phyloP scores from a whole-genome alignment of 805 yeast genomes.

The Jamesozyma rosinii region DNA sequence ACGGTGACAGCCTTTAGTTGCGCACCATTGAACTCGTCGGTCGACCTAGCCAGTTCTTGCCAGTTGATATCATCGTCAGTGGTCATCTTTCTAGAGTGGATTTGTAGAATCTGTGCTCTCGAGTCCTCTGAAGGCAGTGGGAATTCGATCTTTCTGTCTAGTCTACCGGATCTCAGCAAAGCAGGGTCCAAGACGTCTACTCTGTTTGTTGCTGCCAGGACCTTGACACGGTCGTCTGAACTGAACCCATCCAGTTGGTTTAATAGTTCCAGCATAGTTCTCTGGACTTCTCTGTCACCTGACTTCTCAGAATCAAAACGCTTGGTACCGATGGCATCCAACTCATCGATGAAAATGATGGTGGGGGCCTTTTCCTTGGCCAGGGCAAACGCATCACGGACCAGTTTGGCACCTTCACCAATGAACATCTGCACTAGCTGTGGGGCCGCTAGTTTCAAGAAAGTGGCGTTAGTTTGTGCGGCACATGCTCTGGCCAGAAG shows the following conservation, averaged over 20 bases:
- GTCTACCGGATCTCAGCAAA: slow-evolving; percentile 88
- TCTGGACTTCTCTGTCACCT: slow-evolving; percentile 97
- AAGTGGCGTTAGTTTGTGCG: slow-evolving; percentile 96
- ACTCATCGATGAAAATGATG: slow-evolving; percentile 92
- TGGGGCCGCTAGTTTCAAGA: slow-evolving; percentile 92
- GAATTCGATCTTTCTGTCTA: slow-evolving; percentile 95
- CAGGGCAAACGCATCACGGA: slow-evolving; percentile 92
- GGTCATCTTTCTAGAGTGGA: slow-evolving; percentile 94
- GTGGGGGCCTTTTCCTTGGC: slow-evolving; percentile 99
- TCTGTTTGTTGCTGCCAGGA: slow-evolving; percentile 95
- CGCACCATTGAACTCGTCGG: slow-evolving; percentile 98
- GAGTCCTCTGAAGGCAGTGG: slow-evolving; percentile 97
- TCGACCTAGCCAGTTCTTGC: slow-evolving; percentile 95
- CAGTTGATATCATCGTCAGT: slow-evolving; percentile 87
- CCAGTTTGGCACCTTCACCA: slow-evolving; percentile 97
- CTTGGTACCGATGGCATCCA: slow-evolving; percentile 97
- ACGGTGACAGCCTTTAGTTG: slow-evolving; percentile 97
- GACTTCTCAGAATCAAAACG: slow-evolving; percentile 95
- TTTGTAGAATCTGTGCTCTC: slow-evolving; percentile 90
- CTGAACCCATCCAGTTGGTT: slow-evolving; percentile 98
- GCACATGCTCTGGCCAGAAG: slow-evolving; percentile 97
- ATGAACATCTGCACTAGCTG: slow-evolving; percentile 97
- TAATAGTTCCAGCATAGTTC: slow-evolving; percentile 96
- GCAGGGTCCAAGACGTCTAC: slow-evolving; percentile 99
- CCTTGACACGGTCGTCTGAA: slow-evolving; percentile 94